These are phyloP conservation scores for Westerdykella sp. DNA, from an alignment of 2,329 filamentous ascomycete species.

Conservation along the genomic window DNA sequence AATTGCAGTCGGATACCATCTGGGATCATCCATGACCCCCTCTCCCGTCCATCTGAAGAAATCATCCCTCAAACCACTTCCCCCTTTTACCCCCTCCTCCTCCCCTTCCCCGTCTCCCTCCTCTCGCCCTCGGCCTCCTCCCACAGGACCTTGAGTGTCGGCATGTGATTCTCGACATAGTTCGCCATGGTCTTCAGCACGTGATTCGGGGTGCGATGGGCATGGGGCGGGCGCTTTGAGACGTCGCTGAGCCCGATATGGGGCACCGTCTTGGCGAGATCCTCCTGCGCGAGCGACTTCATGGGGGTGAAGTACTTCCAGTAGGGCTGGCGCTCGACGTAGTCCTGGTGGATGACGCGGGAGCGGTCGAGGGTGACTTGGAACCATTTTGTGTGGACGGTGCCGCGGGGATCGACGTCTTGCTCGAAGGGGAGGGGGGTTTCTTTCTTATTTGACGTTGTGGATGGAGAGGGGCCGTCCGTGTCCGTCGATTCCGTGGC, in stretches of 20 bases:
- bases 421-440: constrained; percentile 19
- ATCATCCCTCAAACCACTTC: too few relatives aligned
- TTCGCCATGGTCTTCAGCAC: constrained; percentile 21
- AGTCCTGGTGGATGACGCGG: constrained; percentile 37
- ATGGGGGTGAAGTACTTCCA: constrained; percentile 30
- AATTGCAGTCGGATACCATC: too few relatives aligned
- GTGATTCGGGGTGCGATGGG: constrained; percentile 29
- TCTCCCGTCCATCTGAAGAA: too few relatives aligned
- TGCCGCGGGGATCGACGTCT: constrained; percentile 3
- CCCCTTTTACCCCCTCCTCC: too few relatives aligned
- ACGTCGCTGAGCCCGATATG: constrained; percentile 39
- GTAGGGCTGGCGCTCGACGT: constrained; percentile 33
- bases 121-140: constrained; percentile 16
- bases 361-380: constrained; percentile 38
- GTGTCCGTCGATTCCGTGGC: background rate
- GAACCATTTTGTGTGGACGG: constrained; percentile 33
- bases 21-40: too few relatives aligned
- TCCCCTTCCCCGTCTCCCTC: background rate
- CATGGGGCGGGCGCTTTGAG: constrained; percentile 28
- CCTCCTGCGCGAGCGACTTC: constrained; percentile 30
- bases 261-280: constrained; percentile 38
- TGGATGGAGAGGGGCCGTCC: constrained; percentile 8
- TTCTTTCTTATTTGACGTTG: background rate
- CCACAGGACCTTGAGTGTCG: constrained; percentile 27
- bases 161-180: constrained; percentile 21